Evolutionary conservation across 345 rosid genomes (phyloP), one percentile per base, ranked within the genome.

Genomic region (Euphorbia tirucalli): DNA sequence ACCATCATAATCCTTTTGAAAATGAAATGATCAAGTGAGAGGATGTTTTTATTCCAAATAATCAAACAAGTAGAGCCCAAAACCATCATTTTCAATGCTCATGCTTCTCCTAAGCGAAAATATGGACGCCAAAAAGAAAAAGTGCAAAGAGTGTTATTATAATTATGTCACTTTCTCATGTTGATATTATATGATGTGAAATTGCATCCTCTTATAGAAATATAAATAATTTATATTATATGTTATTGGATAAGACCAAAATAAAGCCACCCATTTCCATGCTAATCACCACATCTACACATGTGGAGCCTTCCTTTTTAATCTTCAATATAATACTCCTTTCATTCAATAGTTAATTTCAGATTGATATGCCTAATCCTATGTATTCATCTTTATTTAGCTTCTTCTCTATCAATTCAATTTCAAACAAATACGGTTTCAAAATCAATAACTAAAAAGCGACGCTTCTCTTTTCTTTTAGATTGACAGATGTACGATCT

Each of bases 171-270:
- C 13, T 49, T 31, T 70, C 66, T 60, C 56, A 28, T 46, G 57
- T 58, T 35, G 18, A 46, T 46, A 46, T n/a, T 13, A 46, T 15
- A 2, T 46, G 52, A 46, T 46, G 52, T 46, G 52, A 46, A 1
- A 15, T 46, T 7, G 52, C 52, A 46, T 46, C 52, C 52, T 11
- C 4, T 41, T 41, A 10, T 41, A 41, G 46, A 41, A 41, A 41
- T 41, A 46, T 1, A 46, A 15, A 61, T 37, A 4, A 21, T 8
- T 22, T 7, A 13, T n/a, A 19, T 16, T 13, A 15, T 11, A 59
- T 19, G 6, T 15, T 13, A 7, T 19, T 32, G 4, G 85, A 83
- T 79, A 83, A 82, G 83, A 77, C 69, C 81, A 71, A 71, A 68
- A 35, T 21, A 16, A 55, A 61, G 18, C 63, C 79, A 77, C 54